Evolutionary conservation across 1,139 yeast genomes (phyloP).

Genomic region (Debaryomyces psychrophilus): DNA sequence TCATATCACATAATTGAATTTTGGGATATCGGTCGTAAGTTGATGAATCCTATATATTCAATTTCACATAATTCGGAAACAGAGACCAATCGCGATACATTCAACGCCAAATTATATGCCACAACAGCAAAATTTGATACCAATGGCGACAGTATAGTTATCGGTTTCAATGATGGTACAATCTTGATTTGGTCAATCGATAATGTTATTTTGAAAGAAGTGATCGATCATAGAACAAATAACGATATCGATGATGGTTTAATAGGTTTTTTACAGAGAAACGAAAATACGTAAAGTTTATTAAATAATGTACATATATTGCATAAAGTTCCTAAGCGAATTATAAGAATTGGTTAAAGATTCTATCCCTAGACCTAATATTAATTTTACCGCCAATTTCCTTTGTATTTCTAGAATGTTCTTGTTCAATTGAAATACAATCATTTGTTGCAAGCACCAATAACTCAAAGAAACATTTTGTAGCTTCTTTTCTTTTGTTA

Average conservation of each 20-base stretch:
- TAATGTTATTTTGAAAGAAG: constrained; percentile 18
- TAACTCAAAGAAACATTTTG: constrained; percentile 79
- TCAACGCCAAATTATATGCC: constrained; percentile 12
- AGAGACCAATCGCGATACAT: neutral
- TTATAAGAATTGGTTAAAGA: constrained; percentile 47
- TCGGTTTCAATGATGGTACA: constrained; percentile 33
- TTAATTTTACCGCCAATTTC: constrained; percentile 62
- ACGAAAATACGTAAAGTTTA: constrained; percentile 1
- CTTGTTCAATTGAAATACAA: constrained; percentile 66
- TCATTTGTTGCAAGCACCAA: constrained; percentile 82
- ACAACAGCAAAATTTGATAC: constrained; percentile 25
- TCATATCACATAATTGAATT: constrained; percentile 45
- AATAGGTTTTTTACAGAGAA: neutral
- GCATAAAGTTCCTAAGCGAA: constrained; percentile 12
- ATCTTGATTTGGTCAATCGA: constrained; percentile 25
- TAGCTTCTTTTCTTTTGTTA: constrained; percentile 60
- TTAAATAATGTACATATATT: constrained; percentile 21
- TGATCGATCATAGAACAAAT: constrained; percentile 3
- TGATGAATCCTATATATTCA: constrained; percentile 42
- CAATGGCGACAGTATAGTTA: constrained; percentile 25
- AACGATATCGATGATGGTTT: constrained; percentile 17
- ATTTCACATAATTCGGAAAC: constrained; percentile 17
- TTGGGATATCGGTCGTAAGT: constrained; percentile 53
- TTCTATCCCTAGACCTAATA: constrained; percentile 52
- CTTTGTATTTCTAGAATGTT: constrained; percentile 21